These are phyloP conservation scores for Euphorbia lathyris DNA, from an alignment of 345 rosid genomes.

Conservation along the genomic window DNA sequence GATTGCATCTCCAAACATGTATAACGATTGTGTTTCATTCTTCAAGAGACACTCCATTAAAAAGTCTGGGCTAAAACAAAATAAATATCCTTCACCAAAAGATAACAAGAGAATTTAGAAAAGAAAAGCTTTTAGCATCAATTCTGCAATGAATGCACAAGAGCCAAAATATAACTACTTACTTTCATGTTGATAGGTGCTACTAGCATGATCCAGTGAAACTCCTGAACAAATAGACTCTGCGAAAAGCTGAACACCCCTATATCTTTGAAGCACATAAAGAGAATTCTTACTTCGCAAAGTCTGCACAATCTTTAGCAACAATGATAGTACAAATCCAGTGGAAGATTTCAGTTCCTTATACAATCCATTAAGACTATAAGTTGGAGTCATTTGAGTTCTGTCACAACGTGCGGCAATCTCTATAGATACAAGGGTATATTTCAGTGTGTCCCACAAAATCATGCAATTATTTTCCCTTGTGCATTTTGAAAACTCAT, in stretches of 20 bases:
- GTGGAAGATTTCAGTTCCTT: conserved; percentile 69
- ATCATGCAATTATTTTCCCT: conserved; percentile 51
- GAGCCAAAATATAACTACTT: neutral
- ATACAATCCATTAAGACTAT: conserved; percentile 46
- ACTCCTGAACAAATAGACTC: conserved; percentile 68
- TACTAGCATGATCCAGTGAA: conserved; percentile 37
- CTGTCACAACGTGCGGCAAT: conserved; percentile 67
- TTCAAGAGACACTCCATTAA: no score
- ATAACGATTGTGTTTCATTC: no score
- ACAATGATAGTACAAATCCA: conserved; percentile 64
- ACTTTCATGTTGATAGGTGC: conserved; percentile 19
- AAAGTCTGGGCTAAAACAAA: no score
- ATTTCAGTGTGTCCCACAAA: conserved; percentile 93
- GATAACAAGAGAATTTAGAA: neutral
- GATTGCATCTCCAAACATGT: neutral
- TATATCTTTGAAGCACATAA: conserved; percentile 77
- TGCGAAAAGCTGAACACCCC: conserved; percentile 74
- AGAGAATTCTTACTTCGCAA: conserved; percentile 49
- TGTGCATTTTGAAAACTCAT: conserved; percentile 37
- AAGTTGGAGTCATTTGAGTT: conserved; percentile 45
- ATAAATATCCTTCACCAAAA: no score
- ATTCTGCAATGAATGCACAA: neutral
- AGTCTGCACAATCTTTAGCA: conserved; percentile 62
- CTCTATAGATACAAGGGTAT: conserved; percentile 79
- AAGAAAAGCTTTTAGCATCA: neutral